Conservation (phyloP, 75 land plant genomes). For the Cryptomeria japonica region DNA sequence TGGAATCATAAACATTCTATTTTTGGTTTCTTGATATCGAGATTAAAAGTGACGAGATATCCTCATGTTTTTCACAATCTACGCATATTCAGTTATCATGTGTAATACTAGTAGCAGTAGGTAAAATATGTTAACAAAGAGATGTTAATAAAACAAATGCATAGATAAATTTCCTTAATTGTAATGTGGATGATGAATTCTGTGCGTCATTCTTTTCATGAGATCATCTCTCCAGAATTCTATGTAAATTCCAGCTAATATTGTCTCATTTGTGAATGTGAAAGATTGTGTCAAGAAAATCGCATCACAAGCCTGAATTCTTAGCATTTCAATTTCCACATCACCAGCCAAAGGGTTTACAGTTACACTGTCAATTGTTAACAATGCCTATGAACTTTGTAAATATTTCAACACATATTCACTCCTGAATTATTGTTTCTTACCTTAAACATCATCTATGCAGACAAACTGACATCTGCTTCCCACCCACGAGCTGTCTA, state of each 20-base stretch:
- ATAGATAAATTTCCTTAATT: neutral
- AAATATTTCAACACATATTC: neutral
- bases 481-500: neutral
- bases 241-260: neutral
- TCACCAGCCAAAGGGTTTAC: neutral
- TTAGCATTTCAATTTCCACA: neutral
- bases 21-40: neutral
- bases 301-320: neutral
- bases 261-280: neutral
- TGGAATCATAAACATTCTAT: neutral
- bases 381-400: neutral
- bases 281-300: neutral
- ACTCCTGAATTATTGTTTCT: neutral
- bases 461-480: neutral
- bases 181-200: neutral
- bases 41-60: neutral
- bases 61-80: neutral
- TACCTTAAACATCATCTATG: neutral
- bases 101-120: neutral
- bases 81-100: neutral
- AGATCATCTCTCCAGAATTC: neutral
- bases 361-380: neutral
- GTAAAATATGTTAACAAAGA: neutral
- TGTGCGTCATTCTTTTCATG: neutral
- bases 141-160: neutral